Evolutionary conservation across 352 stramenopile species (phyloP), one percentile per base, ranked within the genome.

Genomic region (Phytophthora chlamydospora): DNA sequence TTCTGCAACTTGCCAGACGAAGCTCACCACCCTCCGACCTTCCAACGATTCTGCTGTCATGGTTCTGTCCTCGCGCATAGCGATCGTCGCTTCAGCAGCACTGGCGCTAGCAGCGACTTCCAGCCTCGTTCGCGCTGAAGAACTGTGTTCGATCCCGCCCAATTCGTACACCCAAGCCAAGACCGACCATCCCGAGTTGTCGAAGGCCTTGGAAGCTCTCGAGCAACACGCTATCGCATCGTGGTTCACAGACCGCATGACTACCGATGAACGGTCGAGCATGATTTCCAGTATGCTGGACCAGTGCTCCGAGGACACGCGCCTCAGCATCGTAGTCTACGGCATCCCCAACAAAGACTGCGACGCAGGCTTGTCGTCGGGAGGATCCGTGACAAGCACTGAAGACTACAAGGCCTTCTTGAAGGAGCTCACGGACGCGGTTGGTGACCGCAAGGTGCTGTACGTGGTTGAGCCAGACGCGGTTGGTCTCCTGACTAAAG

Each of bases 311-410:
- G 59, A 71, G 19, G 69, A 70, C 24, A 69, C 65, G 14, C 69
- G 76, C 0, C 49, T 88, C 1, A 83, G 41, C 10, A 60, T 88
- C 44, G 77, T 88, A 8, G 75, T 89, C 12, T 89, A 89, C 50
- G 80, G 77, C 14, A 64, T 89, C 9, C 80, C 77, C 6, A 75
- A 85, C 54, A 88, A 89, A 54, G 77, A 89, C 53, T 89, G 80
- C 36, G 66, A 71, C 24, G 70, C 65, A 12, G 66, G 69, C 10
- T 72, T 77, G 35, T 89, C 79, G 17, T 65, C 58, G 0, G 52
- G 59, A 19, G 66, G 71, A 40, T 63, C 21, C 29, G 68, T 78
- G 12, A 64, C 64, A 29, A 84, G 53, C 48, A 51, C 64, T 1
- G 53, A 68, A 11, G 67, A 82, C 34, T 84, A 87, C 54, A 62